Conservation (phyloP, 345 rosid species). For the Eucalyptus regnans region DNA sequence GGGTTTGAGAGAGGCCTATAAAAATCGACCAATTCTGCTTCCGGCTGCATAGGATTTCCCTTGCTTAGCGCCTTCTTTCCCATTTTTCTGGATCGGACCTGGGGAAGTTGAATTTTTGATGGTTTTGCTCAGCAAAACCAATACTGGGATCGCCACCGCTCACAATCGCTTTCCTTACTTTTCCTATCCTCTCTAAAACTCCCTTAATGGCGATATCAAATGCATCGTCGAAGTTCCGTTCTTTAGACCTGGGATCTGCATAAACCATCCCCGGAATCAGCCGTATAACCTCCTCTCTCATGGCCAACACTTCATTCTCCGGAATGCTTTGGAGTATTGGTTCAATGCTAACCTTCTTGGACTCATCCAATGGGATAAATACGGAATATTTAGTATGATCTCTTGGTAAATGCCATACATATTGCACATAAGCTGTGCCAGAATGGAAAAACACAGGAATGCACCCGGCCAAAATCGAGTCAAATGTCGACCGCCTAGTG, state of each 20-base stretch:
- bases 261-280: conserved; percentile 43
- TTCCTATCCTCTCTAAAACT: conserved; percentile 38
- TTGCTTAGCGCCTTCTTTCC: conserved; percentile 7
- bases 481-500: conserved; percentile 51
- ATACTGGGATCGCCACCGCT: conserved; percentile 43
- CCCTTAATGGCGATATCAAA: conserved; percentile 51
- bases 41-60: neutral
- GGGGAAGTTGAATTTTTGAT: conserved; percentile 42
- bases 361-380: conserved; percentile 32
- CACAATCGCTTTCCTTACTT: conserved; percentile 26
- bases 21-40: neutral
- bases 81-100: neutral
- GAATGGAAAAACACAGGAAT: conserved; percentile 66
- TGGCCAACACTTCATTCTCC: conserved; percentile 6
- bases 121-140: conserved; percentile 54
- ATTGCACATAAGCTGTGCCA: conserved; percentile 51
- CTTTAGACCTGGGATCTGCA: conserved; percentile 25
- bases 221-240: conserved; percentile 29
- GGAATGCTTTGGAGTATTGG: conserved; percentile 22
- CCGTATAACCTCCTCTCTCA: conserved; percentile 53
- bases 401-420: conserved; percentile 46
- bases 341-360: conserved; percentile 17
- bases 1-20: neutral
- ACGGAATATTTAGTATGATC: conserved; percentile 35
- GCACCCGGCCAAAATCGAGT: conserved; percentile 50